Evolutionary conservation across 2,329 filamentous ascomycete species (phyloP).

Genomic region (Orbilia quercus): DNA sequence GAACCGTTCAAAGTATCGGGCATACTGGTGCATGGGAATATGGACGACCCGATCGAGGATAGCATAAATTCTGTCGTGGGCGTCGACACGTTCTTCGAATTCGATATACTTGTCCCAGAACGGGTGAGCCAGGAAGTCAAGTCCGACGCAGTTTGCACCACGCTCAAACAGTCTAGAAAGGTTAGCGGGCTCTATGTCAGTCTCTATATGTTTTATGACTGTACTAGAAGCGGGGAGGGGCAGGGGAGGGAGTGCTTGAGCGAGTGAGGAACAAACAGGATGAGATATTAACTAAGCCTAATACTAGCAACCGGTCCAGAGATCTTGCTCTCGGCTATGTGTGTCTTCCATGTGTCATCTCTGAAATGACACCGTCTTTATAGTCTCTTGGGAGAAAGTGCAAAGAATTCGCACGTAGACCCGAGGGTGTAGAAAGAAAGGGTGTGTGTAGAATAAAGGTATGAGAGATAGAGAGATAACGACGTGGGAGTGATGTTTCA

Average conservation of each 20-base stretch:
- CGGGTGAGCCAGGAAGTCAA: constrained; percentile 92
- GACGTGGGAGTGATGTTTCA: constrained; percentile 46
- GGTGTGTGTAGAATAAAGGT: constrained; percentile 37
- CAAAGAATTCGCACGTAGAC: constrained; percentile 46
- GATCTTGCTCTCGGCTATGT: constrained; percentile 50
- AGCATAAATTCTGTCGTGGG: constrained; percentile 83
- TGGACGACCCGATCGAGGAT: constrained; percentile 84
- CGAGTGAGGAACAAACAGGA: constrained; percentile 68
- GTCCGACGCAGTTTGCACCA: constrained; percentile 81
- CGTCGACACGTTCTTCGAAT: constrained; percentile 90
- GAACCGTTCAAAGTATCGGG: constrained; percentile 92
- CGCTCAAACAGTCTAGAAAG: constrained; percentile 86
- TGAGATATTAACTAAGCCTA: constrained; percentile 65
- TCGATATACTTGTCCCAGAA: constrained; percentile 99
- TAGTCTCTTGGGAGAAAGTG: constrained; percentile 49
- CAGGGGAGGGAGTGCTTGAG: constrained; percentile 62
- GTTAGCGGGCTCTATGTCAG: constrained; percentile 63
- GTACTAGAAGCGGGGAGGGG: constrained; percentile 61
- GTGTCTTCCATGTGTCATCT: constrained; percentile 46
- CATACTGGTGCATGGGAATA: constrained; percentile 95
- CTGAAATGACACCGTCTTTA: constrained; percentile 46
- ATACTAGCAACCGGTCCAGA: constrained; percentile 53
- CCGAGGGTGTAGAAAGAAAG: constrained; percentile 40
- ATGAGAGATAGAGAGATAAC: constrained; percentile 42
- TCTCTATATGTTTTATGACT: constrained; percentile 57